phyloP scores from a whole-genome alignment of 2,329 filamentous ascomycete species.

The Cryphonectria naterciae region DNA sequence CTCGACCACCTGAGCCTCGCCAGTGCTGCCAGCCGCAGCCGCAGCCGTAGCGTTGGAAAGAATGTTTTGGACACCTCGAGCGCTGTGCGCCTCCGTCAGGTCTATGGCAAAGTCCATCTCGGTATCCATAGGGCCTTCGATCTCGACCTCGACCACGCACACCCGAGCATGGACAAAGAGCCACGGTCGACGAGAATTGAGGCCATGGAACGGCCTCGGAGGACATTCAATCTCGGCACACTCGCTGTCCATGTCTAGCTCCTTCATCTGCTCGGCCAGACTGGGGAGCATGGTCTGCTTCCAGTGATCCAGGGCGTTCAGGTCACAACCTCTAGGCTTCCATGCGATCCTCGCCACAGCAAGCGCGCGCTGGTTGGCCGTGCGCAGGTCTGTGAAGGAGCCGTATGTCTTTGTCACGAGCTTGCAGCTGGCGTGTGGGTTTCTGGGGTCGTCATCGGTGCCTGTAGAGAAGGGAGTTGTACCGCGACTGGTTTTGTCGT shows the following conservation, averaged over 20 bases:
- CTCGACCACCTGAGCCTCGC: not conserved
- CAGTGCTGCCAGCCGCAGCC: not conserved
- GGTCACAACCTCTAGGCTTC: constrained; percentile 8
- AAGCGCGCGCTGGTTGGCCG: constrained; percentile 19
- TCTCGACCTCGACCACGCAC: constrained; percentile 3
- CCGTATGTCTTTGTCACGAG: not conserved
- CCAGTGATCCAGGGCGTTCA: constrained; percentile 10
- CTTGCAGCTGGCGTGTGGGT: constrained; percentile 6
- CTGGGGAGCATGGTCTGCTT: not conserved
- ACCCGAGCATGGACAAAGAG: constrained; percentile 14
- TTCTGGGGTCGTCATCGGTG: not conserved
- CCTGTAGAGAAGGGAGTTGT: not conserved
- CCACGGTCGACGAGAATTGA: constrained; percentile 15
- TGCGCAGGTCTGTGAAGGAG: constrained; percentile 16
- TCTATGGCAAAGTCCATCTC: constrained; percentile 2
- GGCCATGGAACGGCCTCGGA: not conserved
- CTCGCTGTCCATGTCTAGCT: constrained; percentile 9
- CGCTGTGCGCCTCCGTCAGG: not conserved
- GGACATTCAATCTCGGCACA: constrained; percentile 11
- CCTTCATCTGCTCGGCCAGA: not conserved
- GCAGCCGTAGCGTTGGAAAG: not conserved
- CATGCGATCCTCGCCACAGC: constrained; percentile 13
- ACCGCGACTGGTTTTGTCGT: not conserved
- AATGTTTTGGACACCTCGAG: not conserved
- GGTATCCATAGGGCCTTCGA: constrained; percentile 21